Percentiles rank a stretch among this genome's conserved stretches.
Evolutionary conservation across 805 yeast genomes (phyloP).

Genomic region (Priceomyces carsonii): DNA sequence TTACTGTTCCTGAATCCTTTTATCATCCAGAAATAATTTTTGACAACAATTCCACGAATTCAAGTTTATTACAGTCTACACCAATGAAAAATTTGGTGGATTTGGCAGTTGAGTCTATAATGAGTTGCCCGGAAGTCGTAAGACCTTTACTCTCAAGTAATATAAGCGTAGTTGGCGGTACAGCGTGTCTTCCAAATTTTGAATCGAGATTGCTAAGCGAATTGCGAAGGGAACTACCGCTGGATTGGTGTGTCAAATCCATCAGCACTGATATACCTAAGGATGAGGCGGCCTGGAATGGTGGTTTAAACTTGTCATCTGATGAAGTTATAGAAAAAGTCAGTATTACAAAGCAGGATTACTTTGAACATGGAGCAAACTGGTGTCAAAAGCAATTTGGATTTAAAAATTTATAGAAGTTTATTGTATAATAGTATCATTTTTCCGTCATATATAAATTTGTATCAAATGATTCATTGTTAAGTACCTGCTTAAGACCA

Average conservation of each 20-base stretch:
- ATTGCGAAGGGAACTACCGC: slow-evolving; percentile 66
- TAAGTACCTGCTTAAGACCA: slow-evolving; percentile 73
- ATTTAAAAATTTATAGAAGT: slow-evolving; percentile 26
- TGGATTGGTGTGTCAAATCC: slow-evolving; percentile 65
- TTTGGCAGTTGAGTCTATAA: slow-evolving; percentile 66
- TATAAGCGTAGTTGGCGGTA: slow-evolving; percentile 82
- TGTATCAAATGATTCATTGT: slow-evolving; percentile 66
- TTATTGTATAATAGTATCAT: too few species aligned
- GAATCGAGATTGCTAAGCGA: slow-evolving; percentile 60
- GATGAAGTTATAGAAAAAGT: slow-evolving; percentile 49
- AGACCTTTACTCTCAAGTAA: slow-evolving; percentile 79
- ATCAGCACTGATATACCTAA: slow-evolving; percentile 25
- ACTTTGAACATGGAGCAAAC: slow-evolving; percentile 78
- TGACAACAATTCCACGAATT: slow-evolving; percentile 32
- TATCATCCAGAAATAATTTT: slow-evolving; percentile 77
- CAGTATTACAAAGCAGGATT: slow-evolving; percentile 74
- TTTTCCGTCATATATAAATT: slow-evolving; percentile 8
- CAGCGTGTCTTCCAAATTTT: slow-evolving; percentile 68
- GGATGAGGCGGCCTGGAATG: slow-evolving; percentile 38
- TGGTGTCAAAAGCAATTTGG: slow-evolving; percentile 56
- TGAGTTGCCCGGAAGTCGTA: slow-evolving; percentile 68
- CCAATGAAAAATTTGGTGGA: slow-evolving; percentile 78
- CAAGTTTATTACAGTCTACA: slow-evolving; percentile 33
- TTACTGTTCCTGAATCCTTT: slow-evolving; percentile 81
- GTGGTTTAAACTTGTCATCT: slow-evolving; percentile 33